Evolutionary conservation across 305 asterid genomes (phyloP).

Genomic region (Stenogyne calaminthoides): DNA sequence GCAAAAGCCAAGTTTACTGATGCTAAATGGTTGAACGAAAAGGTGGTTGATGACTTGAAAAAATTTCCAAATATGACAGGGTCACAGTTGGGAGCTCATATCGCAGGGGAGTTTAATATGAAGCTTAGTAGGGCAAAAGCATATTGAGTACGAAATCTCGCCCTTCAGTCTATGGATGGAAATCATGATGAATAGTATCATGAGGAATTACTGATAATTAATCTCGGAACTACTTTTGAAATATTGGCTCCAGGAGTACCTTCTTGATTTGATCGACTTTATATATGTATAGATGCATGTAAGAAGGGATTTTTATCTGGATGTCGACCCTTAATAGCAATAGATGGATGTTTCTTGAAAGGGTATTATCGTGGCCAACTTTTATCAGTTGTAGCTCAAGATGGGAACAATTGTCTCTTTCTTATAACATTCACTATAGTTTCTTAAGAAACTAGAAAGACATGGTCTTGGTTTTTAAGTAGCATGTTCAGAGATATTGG

Average conservation of each 20-base stretch:
- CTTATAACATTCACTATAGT: not conserved
- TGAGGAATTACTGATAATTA: not conserved
- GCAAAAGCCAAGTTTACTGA: no score
- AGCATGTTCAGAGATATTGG: no score
- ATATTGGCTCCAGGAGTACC: not conserved
- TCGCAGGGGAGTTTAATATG: no score
- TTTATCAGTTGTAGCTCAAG: not conserved
- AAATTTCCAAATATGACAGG: no score
- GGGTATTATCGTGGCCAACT: not conserved
- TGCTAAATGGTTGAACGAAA: no score
- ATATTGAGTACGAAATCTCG: not conserved
- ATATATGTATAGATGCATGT: slow-evolving; percentile 11
- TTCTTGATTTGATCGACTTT: slow-evolving; percentile 3
- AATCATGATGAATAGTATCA: not conserved
- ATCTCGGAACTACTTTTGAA: not conserved
- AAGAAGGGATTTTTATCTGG: no score
- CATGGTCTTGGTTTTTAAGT: not conserved
- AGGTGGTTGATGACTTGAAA: no score
- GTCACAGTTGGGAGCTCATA: no score
- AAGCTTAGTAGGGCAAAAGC: not conserved
- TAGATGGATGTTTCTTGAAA: not conserved
- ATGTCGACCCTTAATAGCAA: not conserved
- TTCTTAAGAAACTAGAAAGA: not conserved
- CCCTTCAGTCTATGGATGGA: not conserved
- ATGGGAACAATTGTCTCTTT: not conserved